phyloP scores from a whole-genome alignment of 1,284 basidiomycete species.

The Afroboletus lepidellus region DNA sequence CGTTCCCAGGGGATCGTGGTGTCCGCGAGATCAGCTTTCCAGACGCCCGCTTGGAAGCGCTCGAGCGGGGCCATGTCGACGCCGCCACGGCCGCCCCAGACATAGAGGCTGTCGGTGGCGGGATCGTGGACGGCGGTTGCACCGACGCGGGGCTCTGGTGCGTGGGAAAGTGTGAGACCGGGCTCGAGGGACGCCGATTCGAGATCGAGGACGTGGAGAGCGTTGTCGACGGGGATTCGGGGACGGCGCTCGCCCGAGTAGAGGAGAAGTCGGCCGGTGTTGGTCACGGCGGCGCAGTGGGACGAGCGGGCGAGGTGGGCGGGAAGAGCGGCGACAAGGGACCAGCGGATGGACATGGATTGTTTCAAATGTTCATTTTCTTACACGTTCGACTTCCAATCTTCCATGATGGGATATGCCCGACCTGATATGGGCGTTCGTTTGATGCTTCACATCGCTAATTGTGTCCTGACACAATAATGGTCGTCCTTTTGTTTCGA shows the following conservation, averaged over 20 bases:
- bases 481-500: constrained; percentile 26
- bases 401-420: too few species aligned
- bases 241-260: constrained; percentile 44
- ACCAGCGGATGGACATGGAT: constrained; percentile 25
- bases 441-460: constrained; percentile 1
- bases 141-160: constrained; percentile 36
- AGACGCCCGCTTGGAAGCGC: constrained; percentile 32
- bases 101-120: constrained; percentile 31
- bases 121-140: constrained; percentile 32
- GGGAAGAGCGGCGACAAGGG: constrained; percentile 11
- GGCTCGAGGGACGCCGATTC: constrained; percentile 3
- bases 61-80: constrained; percentile 38
- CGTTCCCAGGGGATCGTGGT: constrained; percentile 20
- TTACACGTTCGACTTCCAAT: background rate
- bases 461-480: constrained; percentile 15
- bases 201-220: constrained; percentile 30
- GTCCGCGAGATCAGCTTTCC: constrained; percentile 19
- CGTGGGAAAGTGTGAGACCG: background rate
- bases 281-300: constrained; percentile 29
- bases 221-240: constrained; percentile 38
- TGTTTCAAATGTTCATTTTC: too few species aligned
- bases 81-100: constrained; percentile 47
- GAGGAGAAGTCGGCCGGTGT: constrained; percentile 28
- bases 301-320: constrained; percentile 21
- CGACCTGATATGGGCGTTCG: constrained; percentile 3